phyloP scores from a whole-genome alignment of 768 basidiomycete genomes.

The Rossbeevera mucosa region DNA sequence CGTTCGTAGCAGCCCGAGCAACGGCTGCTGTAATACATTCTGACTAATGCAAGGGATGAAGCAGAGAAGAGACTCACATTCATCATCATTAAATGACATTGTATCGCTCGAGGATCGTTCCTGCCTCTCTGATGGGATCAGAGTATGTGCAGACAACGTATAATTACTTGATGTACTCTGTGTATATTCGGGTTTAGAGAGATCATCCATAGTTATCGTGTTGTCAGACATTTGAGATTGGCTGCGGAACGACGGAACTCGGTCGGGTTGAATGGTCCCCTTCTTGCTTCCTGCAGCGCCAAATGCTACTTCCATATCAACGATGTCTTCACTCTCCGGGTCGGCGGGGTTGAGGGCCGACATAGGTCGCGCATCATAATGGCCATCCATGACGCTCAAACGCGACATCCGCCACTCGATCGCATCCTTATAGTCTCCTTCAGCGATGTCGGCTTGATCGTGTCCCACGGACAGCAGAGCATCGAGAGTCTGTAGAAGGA shows the following conservation, averaged over 20 bases:
- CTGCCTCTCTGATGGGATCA: conserved; percentile 20
- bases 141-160: conserved; percentile 22
- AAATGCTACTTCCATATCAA: conserved; percentile 55
- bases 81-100: conserved; percentile 21
- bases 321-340: conserved; percentile 47
- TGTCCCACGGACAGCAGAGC: conserved; percentile 58
- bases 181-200: conserved; percentile 14
- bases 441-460: conserved; percentile 65
- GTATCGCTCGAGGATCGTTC: conserved; percentile 21
- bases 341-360: conserved; percentile 37
- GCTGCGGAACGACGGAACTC: conserved; percentile 27
- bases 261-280: conserved; percentile 19
- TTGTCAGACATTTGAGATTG: conserved; percentile 34
- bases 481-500: conserved; percentile 58
- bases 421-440: conserved; percentile 67
- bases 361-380: conserved; percentile 41
- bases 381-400: conserved; percentile 54
- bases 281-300: conserved; percentile 35
- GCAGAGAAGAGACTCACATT: conserved; percentile 15
- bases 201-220: conserved; percentile 31
- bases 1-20: conserved; percentile 27
- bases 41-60: not conserved
- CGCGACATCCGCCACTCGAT: conserved; percentile 78
- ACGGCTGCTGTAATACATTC: conserved; percentile 16
- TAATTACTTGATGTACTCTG: conserved; percentile 25